Evolutionary conservation across 768 basidiomycete species (phyloP).

Genomic region (Omphalotus guepiniiformis): DNA sequence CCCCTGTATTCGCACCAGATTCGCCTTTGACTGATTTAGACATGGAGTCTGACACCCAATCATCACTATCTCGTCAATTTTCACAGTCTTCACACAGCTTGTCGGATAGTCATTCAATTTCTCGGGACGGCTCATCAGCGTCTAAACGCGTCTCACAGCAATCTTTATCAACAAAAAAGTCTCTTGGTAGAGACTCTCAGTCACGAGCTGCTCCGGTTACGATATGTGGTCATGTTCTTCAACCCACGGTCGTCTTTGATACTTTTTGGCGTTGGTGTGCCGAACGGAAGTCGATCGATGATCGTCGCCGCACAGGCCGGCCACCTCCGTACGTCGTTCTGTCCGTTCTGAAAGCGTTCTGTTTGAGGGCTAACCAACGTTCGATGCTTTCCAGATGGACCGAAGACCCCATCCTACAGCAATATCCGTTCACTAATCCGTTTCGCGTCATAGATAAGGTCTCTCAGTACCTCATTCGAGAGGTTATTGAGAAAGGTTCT

Average conservation of each 20-base stretch:
- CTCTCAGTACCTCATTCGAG: constrained; percentile 61
- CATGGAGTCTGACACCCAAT: no score
- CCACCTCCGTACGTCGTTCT: constrained; percentile 45
- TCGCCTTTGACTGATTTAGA: background rate
- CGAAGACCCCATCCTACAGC: constrained; percentile 49
- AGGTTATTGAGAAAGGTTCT: constrained; percentile 68
- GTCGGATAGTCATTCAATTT: no score
- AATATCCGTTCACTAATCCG: constrained; percentile 66
- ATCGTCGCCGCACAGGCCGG: constrained; percentile 44
- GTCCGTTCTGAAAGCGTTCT: constrained; percentile 4
- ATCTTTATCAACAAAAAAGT: no score
- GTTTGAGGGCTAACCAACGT: constrained; percentile 14
- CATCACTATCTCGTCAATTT: no score
- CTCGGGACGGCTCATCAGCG: no score
- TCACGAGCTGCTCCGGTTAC: no score
- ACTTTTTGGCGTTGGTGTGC: constrained; percentile 57
- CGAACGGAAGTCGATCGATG: constrained; percentile 55
- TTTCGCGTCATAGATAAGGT: constrained; percentile 71
- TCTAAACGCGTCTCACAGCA: no score
- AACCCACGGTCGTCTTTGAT: constrained; percentile 52
- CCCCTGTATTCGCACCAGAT: background rate
- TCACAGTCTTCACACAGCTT: no score
- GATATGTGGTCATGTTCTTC: constrained; percentile 34
- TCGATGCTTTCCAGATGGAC: constrained; percentile 53
- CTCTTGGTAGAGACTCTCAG: no score